These are phyloP conservation scores for Claviceps spartinae DNA, from an alignment of 2,329 filamentous ascomycete genomes.

Conservation along the genomic window DNA sequence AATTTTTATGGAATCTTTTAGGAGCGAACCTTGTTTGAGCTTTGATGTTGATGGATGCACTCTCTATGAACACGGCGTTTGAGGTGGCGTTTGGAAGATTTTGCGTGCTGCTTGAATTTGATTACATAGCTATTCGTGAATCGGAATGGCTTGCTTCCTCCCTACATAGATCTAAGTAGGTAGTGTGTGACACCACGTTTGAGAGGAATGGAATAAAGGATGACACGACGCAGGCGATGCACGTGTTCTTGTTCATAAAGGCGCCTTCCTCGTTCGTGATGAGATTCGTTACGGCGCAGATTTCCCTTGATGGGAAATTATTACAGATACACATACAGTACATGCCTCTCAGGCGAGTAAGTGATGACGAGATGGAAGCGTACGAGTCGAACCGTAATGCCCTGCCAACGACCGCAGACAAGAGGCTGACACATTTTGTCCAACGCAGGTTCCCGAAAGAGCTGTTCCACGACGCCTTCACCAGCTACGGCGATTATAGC, in stretches of 20 bases:
- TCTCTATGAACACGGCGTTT: constrained; percentile 5
- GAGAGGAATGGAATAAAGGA: constrained; percentile 3
- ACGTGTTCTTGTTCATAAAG: neutral
- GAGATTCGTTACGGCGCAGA: too few relatives aligned
- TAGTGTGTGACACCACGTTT: constrained; percentile 7
- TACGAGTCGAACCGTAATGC: too few relatives aligned
- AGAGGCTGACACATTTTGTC: neutral
- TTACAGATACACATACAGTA: too few relatives aligned
- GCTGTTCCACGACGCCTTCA: constrained; percentile 58
- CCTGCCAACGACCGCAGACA: neutral
- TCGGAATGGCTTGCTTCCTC: neutral
- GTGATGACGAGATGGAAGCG: constrained; percentile 7
- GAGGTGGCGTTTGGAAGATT: neutral
- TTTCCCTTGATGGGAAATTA: too few relatives aligned
- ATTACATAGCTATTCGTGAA: neutral
- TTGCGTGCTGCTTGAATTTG: neutral
- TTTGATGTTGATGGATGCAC: neutral
- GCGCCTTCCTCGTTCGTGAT: too few relatives aligned
- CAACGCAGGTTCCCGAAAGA: constrained; percentile 40
- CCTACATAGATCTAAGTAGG: constrained; percentile 9
- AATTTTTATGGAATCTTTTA: too few relatives aligned
- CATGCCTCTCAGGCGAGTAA: constrained; percentile 22
- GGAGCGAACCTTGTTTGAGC: too few relatives aligned
- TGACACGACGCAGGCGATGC: neutral
- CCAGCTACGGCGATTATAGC: constrained; percentile 49